A percentile compares a stretch with the other conserved stretches of the same genome.
These are phyloP conservation scores for Auricularia cornea DNA, from an alignment of 768 basidiomycete genomes.

Conservation along the genomic window DNA sequence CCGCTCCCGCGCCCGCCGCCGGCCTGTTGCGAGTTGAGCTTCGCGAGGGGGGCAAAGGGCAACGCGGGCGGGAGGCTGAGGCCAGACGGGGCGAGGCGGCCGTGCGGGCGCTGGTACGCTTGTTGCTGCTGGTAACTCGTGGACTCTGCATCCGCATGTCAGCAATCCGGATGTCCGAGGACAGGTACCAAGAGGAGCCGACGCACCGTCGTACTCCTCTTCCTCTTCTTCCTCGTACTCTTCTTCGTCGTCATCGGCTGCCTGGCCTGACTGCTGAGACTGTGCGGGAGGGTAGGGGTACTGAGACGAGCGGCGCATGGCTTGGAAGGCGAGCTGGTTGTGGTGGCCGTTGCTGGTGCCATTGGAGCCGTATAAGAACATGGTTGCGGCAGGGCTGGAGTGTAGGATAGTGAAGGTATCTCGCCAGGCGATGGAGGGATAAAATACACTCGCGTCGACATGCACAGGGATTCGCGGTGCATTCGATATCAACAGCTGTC, in stretches of 20 bases:
- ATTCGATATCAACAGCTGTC: too few species aligned
- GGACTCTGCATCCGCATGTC: not conserved
- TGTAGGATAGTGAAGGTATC: too few species aligned
- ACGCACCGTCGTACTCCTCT: not conserved
- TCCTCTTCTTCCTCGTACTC: not conserved
- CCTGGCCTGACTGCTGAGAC: not conserved
- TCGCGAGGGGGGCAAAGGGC: not conserved
- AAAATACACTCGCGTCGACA: too few species aligned
- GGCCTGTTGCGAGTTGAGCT: not conserved
- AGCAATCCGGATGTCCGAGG: not conserved
- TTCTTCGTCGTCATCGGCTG: not conserved
- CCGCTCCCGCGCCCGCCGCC: not conserved
- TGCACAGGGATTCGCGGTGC: too few species aligned
- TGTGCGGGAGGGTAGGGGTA: not conserved
- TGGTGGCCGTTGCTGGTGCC: not conserved
- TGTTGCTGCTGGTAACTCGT: not conserved
- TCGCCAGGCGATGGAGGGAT: too few species aligned
- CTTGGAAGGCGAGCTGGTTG: not conserved
- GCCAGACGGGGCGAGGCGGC: not conserved
- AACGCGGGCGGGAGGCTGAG: not conserved
- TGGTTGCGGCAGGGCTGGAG: too few species aligned
- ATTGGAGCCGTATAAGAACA: too few species aligned
- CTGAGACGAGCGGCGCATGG: not conserved
- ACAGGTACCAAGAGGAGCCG: not conserved
- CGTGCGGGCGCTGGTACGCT: not conserved